Evolutionary conservation across 2,329 filamentous ascomycete species (phyloP).

Genomic region (Cladosporium phlei): DNA sequence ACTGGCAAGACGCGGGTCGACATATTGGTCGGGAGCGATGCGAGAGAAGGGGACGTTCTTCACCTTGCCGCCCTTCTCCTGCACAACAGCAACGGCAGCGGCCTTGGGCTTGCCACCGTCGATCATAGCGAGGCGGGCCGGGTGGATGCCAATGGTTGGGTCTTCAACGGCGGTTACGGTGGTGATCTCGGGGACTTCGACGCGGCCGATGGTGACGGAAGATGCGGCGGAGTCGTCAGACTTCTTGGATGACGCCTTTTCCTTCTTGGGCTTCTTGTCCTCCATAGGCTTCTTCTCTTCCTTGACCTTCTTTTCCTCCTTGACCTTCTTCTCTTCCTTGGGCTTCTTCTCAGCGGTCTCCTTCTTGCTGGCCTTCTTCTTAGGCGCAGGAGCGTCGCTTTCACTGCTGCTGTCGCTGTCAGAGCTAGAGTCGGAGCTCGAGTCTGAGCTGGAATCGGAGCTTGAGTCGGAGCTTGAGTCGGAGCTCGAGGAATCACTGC

Average conservation of each 20-base stretch:
- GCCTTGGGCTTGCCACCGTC: constrained; percentile 10
- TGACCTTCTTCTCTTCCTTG: constrained; percentile 16
- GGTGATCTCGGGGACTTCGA: constrained; percentile 1
- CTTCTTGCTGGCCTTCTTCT: constrained; percentile 18
- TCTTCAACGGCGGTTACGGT: constrained; percentile 31
- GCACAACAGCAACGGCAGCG: constrained; percentile 1
- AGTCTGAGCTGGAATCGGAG: constrained; percentile 38
- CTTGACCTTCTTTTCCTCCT: constrained; percentile 23
- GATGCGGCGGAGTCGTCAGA: constrained; percentile 34
- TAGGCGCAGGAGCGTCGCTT: constrained; percentile 14
- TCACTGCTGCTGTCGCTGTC: constrained; percentile 22
- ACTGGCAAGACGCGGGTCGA: constrained; percentile 65
- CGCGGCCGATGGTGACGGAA: constrained; percentile 29
- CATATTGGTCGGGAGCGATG: constrained; percentile 63
- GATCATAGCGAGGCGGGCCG: constrained; percentile 29
- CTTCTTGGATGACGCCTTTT: constrained; percentile 34
- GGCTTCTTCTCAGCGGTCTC: constrained; percentile 15
- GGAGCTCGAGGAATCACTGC: constrained; percentile 8
- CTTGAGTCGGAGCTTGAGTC: constrained; percentile 12
- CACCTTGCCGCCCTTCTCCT: constrained; percentile 42
- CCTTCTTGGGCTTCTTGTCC: constrained; percentile 19
- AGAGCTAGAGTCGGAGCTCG: constrained; percentile 41
- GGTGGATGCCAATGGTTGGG: constrained; percentile 33
- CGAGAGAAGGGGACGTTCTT: constrained; percentile 70
- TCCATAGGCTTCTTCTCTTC: constrained; percentile 5